Conservation (phyloP, 495 filamentous ascomycete genomes). For the Penicillium arizonense region DNA sequence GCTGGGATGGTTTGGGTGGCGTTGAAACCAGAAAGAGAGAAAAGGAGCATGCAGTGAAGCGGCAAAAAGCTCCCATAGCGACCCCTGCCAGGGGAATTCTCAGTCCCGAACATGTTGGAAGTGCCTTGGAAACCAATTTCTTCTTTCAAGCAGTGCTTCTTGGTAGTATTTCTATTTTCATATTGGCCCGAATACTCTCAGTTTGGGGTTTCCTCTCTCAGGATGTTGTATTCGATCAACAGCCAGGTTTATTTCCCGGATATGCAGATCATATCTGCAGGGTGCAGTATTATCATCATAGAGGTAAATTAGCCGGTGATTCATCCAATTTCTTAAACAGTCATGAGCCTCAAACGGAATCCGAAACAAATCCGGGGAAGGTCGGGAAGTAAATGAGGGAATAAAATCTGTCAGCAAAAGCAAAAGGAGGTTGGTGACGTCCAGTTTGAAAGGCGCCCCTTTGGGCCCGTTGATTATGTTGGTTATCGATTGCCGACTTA, state of each 20-base stretch:
- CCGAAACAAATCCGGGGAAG: slow-evolving; percentile 14
- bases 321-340: neutral
- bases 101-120: neutral
- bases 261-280: slow-evolving; percentile 10
- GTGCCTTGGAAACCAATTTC: neutral
- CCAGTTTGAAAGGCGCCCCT: slow-evolving; percentile 2
- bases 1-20: slow-evolving; percentile 24
- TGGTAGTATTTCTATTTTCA: neutral
- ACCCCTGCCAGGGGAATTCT: slow-evolving; percentile 1
- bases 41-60: slow-evolving; percentile 18
- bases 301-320: neutral
- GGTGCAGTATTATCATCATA: neutral
- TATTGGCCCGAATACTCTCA: neutral
- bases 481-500: slow-evolving; percentile 3
- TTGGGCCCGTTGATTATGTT: neutral
- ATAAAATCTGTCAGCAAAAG: neutral
- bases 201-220: neutral
- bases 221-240: neutral
- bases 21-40: slow-evolving; percentile 23
- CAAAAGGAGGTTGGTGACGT: slow-evolving; percentile 7
- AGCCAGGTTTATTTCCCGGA: slow-evolving; percentile 5
- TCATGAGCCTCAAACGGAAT: neutral
- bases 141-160: slow-evolving; percentile 1
- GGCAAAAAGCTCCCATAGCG: slow-evolving; percentile 11
- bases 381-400: neutral